These are phyloP conservation scores for Kokia cookei DNA, from an alignment of 441 rosid genomes.

Conservation along the genomic window DNA sequence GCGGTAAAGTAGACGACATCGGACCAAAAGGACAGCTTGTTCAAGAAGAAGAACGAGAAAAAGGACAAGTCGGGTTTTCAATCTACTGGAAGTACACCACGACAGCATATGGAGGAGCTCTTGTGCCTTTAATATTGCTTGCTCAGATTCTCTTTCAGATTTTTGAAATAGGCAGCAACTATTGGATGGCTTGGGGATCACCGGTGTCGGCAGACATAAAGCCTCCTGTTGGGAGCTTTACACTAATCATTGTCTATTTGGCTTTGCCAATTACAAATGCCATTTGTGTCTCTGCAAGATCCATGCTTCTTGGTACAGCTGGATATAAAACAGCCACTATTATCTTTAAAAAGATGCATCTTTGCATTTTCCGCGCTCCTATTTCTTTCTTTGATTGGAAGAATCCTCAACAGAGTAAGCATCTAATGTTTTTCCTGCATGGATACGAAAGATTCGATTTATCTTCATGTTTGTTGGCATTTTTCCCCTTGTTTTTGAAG, in stretches of 20 bases:
- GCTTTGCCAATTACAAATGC: constrained; percentile 66
- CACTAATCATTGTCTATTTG: constrained; percentile 58
- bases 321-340: constrained; percentile 81
- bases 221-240: constrained; percentile 43
- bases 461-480: not conserved
- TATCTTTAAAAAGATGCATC: constrained; percentile 79
- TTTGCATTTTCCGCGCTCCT: constrained; percentile 74
- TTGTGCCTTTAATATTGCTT: constrained; percentile 67
- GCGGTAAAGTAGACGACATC: constrained; percentile 28
- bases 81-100: constrained; percentile 82
- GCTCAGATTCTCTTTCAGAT: constrained; percentile 58
- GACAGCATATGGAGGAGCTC: constrained; percentile 76
- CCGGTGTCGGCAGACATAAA: constrained; percentile 56
- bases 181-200: constrained; percentile 97
- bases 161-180: constrained; percentile 84
- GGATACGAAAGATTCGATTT: not conserved
- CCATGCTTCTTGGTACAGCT: constrained; percentile 55
- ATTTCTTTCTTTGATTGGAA: constrained; percentile 91
- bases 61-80: constrained; percentile 66
- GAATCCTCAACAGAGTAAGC: constrained; percentile 80
- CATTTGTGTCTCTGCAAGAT: constrained; percentile 51
- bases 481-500: not conserved
- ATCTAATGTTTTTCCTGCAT: not conserved
- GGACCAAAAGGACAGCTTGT: constrained; percentile 59
- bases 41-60: constrained; percentile 94